Evolutionary conservation across 768 basidiomycete genomes (phyloP), one percentile per base, ranked within the genome.

Genomic region (Lactifluus piperatus): DNA sequence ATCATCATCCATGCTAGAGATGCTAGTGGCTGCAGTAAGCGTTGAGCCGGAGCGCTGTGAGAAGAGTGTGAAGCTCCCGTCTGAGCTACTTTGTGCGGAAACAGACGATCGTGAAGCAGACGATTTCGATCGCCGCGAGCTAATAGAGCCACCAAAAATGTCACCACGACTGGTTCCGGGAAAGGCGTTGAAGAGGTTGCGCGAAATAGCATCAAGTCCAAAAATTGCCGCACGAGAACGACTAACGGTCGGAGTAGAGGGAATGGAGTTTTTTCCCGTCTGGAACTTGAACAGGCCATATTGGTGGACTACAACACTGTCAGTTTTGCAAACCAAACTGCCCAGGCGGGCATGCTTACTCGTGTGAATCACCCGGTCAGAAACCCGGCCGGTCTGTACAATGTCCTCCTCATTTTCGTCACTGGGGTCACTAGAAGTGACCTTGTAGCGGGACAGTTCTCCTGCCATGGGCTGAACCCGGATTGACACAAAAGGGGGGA

Each of bases 261-360:
- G 94, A n/a, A 80, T 72, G 24, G 94, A 85, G 44, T 75, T 85
- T 54, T 80, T 82, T 32, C 84, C 85, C 0, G 91, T 91, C 29
- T 80, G 80, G 71, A 94, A 94, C 68, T 89, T 86, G 74, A 94
- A 95, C 54, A 97, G 73, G 16, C 92, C 91, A 60, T 84, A 93
- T 68, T 90, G 89, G 67, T 94, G 88, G 56, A 92, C 91, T 94
- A 60, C 24, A 56, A 51, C 27, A 24, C 47, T 6, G 56, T 64
- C 49, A 58, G 39, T 46, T 62, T 50, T 45, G 43, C 58, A 45
- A 54, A 14, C n/a, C 49, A 36, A 4, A 24, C 20, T 58, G 45
- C 48, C 16, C 22, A 4, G 6, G 18, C 0, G 7, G 43, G 39
- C 30, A 44, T 10, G 75, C 84, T 68, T 70, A 94, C 93, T 89